These are phyloP conservation scores for Salix brachista DNA, from an alignment of 345 rosid genomes.

Conservation along the genomic window DNA sequence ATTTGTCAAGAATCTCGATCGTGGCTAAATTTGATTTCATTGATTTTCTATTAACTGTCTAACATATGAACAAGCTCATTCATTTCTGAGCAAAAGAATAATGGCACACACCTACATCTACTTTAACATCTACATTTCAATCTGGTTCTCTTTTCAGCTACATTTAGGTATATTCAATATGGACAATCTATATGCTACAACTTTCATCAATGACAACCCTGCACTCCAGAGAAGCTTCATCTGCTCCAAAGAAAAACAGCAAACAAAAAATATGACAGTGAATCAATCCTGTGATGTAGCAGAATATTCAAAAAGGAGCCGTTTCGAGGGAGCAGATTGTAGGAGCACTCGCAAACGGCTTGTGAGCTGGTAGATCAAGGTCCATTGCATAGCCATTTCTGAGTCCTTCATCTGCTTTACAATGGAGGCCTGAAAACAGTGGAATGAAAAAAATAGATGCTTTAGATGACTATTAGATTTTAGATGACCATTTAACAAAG, in stretches of 20 bases:
- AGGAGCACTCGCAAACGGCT: slow-evolving; percentile 84
- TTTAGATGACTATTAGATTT: background rate
- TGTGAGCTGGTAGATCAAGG: slow-evolving; percentile 82
- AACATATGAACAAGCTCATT: slow-evolving; percentile 27
- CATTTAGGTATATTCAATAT: background rate
- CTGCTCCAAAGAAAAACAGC: background rate
- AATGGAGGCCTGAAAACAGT: slow-evolving; percentile 61
- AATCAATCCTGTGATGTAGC: slow-evolving; percentile 81
- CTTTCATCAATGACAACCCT: background rate
- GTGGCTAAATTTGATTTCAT: slow-evolving; percentile 1
- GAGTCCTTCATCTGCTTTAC: slow-evolving; percentile 97
- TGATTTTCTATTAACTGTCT: slow-evolving; percentile 2
- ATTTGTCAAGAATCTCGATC: background rate
- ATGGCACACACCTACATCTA: background rate
- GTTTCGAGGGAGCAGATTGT: slow-evolving; percentile 86
- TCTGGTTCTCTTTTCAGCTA: background rate
- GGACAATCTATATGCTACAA: background rate
- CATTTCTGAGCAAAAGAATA: slow-evolving; percentile 41
- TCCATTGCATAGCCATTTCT: slow-evolving; percentile 97
- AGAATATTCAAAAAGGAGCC: slow-evolving; percentile 88
- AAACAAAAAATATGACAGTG: background rate
- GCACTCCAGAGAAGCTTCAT: background rate
- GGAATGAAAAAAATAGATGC: slow-evolving; percentile 1
- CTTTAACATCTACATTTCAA: slow-evolving; percentile 4
- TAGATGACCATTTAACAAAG: background rate